Percentiles rank a stretch among this genome's conserved stretches.
Conservation (phyloP, 257 asterid genomes). For the Haberlea rhodopensis region DNA sequence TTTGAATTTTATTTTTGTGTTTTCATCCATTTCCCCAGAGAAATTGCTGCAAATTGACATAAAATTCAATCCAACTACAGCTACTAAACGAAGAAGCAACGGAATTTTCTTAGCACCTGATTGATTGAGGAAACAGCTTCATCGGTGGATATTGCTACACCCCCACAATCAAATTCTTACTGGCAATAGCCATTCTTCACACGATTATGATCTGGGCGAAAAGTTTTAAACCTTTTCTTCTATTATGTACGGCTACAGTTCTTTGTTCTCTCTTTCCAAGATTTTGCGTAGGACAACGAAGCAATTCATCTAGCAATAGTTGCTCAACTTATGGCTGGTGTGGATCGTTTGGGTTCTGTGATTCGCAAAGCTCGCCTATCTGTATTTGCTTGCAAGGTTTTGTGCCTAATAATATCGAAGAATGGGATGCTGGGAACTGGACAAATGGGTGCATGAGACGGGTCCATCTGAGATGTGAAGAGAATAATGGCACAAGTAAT, state of each 20-base stretch:
- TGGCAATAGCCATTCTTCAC: not conserved
- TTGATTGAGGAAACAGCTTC: not conserved
- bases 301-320: constrained; percentile 10
- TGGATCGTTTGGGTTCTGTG: constrained; percentile 53
- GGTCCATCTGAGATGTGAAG: constrained; percentile 36
- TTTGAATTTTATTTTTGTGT: too few species aligned
- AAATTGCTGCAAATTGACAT: not conserved
- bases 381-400: constrained; percentile 61
- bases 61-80: not conserved
- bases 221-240: not conserved
- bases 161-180: not conserved
- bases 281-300: constrained; percentile 27
- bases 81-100: not conserved
- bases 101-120: not conserved
- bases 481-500: constrained; percentile 9
- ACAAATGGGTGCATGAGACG: constrained; percentile 52
- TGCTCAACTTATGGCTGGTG: constrained; percentile 35
- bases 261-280: constrained; percentile 7
- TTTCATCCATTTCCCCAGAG: not conserved
- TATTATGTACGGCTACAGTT: constrained; percentile 4
- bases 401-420: constrained; percentile 34
- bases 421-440: constrained; percentile 57
- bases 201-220: constrained; percentile 23
- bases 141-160: too few species aligned
- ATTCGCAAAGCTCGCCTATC: constrained; percentile 33